These are phyloP conservation scores for Iberis pinnata DNA, from an alignment of 345 rosid genomes.

Conservation along the genomic window DNA sequence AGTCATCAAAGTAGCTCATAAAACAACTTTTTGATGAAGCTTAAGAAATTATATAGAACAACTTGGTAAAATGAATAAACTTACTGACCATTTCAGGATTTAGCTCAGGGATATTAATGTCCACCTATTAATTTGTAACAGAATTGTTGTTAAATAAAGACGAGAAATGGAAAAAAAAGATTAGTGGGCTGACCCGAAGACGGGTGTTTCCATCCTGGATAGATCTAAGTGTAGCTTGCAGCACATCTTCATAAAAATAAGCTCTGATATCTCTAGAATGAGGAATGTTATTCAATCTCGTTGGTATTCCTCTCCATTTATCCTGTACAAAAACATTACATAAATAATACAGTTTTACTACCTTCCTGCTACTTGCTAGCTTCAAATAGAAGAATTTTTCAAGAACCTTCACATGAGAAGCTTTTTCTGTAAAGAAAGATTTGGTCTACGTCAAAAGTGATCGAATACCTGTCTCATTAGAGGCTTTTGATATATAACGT, in stretches of 20 bases:
- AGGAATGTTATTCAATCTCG: constrained; percentile 84
- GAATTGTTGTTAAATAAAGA: constrained; percentile 2
- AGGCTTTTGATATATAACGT: constrained; percentile 20
- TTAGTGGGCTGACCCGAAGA: constrained; percentile 48
- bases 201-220: constrained; percentile 63
- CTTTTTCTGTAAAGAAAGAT: constrained; percentile 32
- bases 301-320: constrained; percentile 92
- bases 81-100: constrained; percentile 92
- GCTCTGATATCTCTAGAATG: constrained; percentile 88
- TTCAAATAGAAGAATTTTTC: not conserved
- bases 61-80: not conserved
- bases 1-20: constrained; percentile 27
- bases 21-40: not conserved
- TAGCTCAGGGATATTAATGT: constrained; percentile 86
- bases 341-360: constrained; percentile 3
- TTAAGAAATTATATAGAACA: not conserved
- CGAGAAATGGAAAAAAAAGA: not conserved
- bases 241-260: constrained; percentile 84
- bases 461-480: no score
- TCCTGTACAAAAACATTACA: constrained; percentile 43
- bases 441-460: constrained; percentile 27
- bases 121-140: constrained; percentile 51
- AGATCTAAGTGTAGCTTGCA: constrained; percentile 66
- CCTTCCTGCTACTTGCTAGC: not conserved
- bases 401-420: constrained; percentile 42